phyloP scores from a whole-genome alignment of 495 filamentous ascomycete species.

The Daldinia bambusicola region DNA sequence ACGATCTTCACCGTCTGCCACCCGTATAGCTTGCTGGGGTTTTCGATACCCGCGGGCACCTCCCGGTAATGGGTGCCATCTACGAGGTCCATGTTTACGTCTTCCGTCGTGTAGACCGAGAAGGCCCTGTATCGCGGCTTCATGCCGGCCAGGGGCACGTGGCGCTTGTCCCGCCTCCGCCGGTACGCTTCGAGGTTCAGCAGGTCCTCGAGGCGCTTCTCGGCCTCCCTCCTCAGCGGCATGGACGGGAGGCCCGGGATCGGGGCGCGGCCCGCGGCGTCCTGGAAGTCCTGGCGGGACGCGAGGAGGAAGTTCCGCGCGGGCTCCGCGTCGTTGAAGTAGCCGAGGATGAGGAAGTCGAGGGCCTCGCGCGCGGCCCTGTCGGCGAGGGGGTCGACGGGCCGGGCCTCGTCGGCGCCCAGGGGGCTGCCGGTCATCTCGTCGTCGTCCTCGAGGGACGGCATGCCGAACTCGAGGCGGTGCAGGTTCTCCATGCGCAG shows the following conservation, averaged over 20 bases:
- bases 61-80: neutral
- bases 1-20: constrained; percentile 22
- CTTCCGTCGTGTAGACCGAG: constrained; percentile 20
- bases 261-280: neutral
- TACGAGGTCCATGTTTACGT: neutral
- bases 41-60: neutral
- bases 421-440: neutral
- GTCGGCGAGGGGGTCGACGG: neutral
- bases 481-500: neutral
- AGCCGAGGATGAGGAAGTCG: neutral
- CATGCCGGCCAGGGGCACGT: constrained; percentile 14
- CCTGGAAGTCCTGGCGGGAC: neutral
- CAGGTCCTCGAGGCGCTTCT: neutral
- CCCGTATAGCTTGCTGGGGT: constrained; percentile 6
- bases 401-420: neutral
- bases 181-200: neutral
- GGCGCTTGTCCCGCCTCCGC: neutral
- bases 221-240: neutral
- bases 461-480: neutral
- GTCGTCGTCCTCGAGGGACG: neutral
- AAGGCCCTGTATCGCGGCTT: constrained; percentile 31
- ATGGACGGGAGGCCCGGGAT: neutral
- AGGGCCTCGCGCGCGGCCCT: neutral
- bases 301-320: neutral
- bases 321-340: neutral